Conservation (phyloP, 2,329 filamentous ascomycete species). For the Ophiostoma triangulosporum region DNA sequence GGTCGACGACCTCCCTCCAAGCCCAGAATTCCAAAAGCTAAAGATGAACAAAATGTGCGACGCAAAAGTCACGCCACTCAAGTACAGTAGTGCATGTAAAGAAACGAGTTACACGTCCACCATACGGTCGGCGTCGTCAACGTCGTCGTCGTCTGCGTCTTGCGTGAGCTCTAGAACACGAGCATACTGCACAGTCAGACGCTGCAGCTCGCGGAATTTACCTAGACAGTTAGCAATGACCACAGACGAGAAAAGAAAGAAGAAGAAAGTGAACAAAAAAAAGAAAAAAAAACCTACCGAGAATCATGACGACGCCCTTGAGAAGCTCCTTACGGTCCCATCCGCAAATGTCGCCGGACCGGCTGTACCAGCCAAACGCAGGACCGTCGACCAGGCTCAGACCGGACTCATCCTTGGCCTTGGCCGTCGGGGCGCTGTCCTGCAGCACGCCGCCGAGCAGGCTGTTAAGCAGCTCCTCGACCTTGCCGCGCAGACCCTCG, state of each 20-base stretch:
- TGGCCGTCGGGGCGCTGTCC: constrained; percentile 25
- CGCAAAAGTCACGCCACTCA: no score
- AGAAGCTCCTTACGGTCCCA: constrained; percentile 82
- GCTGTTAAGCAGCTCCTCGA: constrained; percentile 78
- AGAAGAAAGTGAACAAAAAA: not conserved
- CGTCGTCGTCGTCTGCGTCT: constrained; percentile 30
- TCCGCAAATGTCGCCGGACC: constrained; percentile 65
- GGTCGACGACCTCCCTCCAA: no score
- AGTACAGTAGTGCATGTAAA: no score
- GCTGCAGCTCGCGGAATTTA: constrained; percentile 89
- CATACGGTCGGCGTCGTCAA: not conserved
- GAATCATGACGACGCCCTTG: constrained; percentile 80
- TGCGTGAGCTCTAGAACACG: constrained; percentile 55
- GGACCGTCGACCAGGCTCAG: constrained; percentile 18
- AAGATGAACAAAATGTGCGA: no score
- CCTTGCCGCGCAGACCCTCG: constrained; percentile 74
- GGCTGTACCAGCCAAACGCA: constrained; percentile 47
- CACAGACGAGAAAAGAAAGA: constrained; percentile 15
- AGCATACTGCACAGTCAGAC: constrained; percentile 90
- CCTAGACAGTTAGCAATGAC: constrained; percentile 37
- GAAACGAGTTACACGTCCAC: not conserved
- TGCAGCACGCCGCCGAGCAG: constrained; percentile 60
- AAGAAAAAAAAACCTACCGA: constrained; percentile 50
- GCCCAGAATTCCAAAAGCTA: no score
- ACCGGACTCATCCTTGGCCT: not conserved